phyloP scores from a whole-genome alignment of 2,329 filamentous ascomycete species.

The Phoma sp. region DNA sequence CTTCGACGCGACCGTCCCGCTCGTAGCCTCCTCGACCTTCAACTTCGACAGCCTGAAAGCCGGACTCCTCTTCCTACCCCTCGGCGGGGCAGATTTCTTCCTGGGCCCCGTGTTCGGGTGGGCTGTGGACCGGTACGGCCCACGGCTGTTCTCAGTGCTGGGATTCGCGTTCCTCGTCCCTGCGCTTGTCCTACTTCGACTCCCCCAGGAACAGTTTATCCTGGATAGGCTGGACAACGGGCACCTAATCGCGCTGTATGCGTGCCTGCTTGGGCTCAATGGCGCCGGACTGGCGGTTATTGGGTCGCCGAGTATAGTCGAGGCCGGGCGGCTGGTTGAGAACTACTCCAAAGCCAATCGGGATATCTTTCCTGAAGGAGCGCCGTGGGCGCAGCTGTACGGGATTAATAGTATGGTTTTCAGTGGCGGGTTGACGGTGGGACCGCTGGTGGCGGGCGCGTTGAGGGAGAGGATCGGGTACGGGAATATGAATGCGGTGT shows the following conservation, averaged over 20 bases:
- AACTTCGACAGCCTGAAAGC: constrained; percentile 52
- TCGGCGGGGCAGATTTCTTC: constrained; percentile 53
- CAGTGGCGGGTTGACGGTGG: constrained; percentile 63
- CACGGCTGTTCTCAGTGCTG: constrained; percentile 50
- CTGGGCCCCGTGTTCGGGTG: constrained; percentile 56
- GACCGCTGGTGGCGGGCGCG: constrained; percentile 62
- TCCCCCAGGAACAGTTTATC: constrained; percentile 38
- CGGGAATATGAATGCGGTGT: constrained; percentile 61
- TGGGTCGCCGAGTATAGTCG: constrained; percentile 62
- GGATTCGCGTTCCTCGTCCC: constrained; percentile 53
- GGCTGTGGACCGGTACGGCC: constrained; percentile 55
- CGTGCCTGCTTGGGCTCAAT: constrained; percentile 53
- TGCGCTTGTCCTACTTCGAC: constrained; percentile 51
- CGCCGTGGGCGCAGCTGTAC: constrained; percentile 70
- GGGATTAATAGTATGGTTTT: constrained; percentile 69
- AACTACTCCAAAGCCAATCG: constrained; percentile 62
- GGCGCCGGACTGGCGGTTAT: constrained; percentile 62
- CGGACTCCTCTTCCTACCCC: constrained; percentile 55
- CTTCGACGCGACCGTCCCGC: constrained; percentile 58
- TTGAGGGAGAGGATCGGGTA: constrained; percentile 61
- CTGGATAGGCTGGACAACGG: constrained; percentile 19
- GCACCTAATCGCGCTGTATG: constrained; percentile 51
- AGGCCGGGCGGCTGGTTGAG: constrained; percentile 62
- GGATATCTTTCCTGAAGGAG: constrained; percentile 59
- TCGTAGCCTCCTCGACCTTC: constrained; percentile 52